Base-by-base conservation (phyloP, 1,284 basidiomycete species). In the Pseudozyma flocculosa region DNA sequence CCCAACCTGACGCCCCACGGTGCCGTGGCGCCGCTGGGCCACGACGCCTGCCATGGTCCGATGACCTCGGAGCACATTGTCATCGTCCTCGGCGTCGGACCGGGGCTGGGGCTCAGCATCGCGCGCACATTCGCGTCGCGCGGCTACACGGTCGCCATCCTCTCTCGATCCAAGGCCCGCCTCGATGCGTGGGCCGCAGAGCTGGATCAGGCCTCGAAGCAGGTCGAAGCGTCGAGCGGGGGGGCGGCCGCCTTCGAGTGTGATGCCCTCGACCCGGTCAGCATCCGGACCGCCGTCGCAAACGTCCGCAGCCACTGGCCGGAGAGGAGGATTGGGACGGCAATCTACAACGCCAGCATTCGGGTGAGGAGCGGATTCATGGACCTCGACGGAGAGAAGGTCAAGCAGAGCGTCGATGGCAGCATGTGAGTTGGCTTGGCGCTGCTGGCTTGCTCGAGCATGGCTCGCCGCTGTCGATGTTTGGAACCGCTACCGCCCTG, bases 141-240 rank as follows among this genome's bases (percentile, higher is more conserved):
- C 21, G 71, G 71, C 2, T 73, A 73, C 44, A 59, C 58, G 13
- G 61, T 56, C 0, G 71, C 69, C 11, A 67, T 73, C 46, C 47
- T 71, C 3, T 67, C 62, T 0, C 59, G 71, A 13, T 52, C 21
- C 29, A 70, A 70, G 40, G 5, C 30, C 0, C 48, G 67, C 3
- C 59, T 73, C 8, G 61, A 59, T 2, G 24, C 29, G 3, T 73
- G 61, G 66, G 60, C 71, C 14, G 22, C 8, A 4, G 55, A 61
- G 37, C 26, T 61, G n/a, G 7, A 30, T 38, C 5, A 39, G 44
- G 21, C 18, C 39, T 5, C 17, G 50, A 29, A 30, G 45, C 8
- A 19, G 54, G 15, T 23, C 36, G 0, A 22, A 36, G 5, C n/a
- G 23, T 1, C 10, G 24, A 15, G 13, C 23, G 19, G 48, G 21